Conservation (phyloP, 2,329 filamentous ascomycete species). For the Aspergillus candidus region DNA sequence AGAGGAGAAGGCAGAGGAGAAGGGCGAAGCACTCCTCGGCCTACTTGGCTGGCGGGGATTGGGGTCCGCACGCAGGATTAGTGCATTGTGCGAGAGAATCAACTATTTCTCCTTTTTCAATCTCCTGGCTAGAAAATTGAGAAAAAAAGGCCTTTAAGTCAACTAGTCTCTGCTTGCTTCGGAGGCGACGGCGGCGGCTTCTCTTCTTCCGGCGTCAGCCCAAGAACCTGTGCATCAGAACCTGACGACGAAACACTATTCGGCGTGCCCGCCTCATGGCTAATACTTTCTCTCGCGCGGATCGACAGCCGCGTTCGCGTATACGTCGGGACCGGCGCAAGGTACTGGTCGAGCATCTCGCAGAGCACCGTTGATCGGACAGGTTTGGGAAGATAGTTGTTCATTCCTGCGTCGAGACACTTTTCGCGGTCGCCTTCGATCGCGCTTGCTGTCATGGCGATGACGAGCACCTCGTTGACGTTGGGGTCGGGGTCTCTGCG, state of each 20-base stretch:
- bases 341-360: constrained; percentile 68
- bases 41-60: constrained; percentile 1
- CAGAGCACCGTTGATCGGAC: constrained; percentile 84
- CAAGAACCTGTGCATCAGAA: constrained; percentile 12
- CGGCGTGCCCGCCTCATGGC: constrained; percentile 21
- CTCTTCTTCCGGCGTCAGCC: constrained; percentile 14
- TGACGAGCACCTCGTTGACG: constrained; percentile 80
- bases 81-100: too few relatives aligned
- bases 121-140: not conserved
- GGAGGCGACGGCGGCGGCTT: constrained; percentile 2
- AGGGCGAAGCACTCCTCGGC: not conserved
- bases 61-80: not conserved
- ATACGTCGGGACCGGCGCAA: constrained; percentile 45
- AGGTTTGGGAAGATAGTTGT: constrained; percentile 92
- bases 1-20: constrained; percentile 1
- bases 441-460: constrained; percentile 93
- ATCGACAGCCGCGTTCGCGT: constrained; percentile 27
- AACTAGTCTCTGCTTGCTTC: not conserved
- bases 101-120: too few relatives aligned
- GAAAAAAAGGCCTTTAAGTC: constrained; percentile 4
- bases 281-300: constrained; percentile 25
- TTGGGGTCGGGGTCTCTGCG: constrained; percentile 68
- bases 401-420: constrained; percentile 94
- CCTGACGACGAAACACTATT: constrained; percentile 11
- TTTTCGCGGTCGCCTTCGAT: constrained; percentile 94